Base-by-base conservation (phyloP, 1,139 yeast genomes). In the Suhomyces ambrosiae region DNA sequence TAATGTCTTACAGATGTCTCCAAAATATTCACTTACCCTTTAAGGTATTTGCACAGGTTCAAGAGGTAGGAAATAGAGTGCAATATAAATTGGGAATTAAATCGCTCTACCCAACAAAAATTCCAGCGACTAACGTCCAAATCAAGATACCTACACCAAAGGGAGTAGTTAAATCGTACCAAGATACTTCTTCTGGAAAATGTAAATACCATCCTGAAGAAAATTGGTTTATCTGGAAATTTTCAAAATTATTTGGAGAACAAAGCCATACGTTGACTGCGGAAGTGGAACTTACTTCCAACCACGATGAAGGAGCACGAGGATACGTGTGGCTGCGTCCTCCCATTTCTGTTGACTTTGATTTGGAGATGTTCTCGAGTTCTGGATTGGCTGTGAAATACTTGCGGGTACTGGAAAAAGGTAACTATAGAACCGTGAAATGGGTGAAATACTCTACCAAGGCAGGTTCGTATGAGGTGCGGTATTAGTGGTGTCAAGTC, bases 371-470 rank as follows among this genome's bases (percentile, higher is more conserved):
- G 89, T 85, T 80, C 54, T 82, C 92, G 18, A 71, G 86, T 49
- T 82, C 94, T 9, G 95, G 96, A 0, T 65, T 86, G 34, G 76
- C 79, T 19, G 92, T 90, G 31, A 75, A 86, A 46, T 86, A 77
- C 56, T 69, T 90, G 50, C 80, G 79, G 56, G 83, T 90, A 2
- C 70, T 68, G 23, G 96, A 87, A 53, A 76, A 71, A 51, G 50
- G 76, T 7, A 80, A 79, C 44, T 85, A 86, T 61, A 68, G 76
- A 32, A 82, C 95, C 1, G 80, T 87, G 14, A 90, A 90, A 56
- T 89, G 95, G 95, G 94, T 89, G 30, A 78, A 86, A 51, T 90
- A 90, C 58, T 60, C 76, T 13, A 76, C 90, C 1, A 76, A 73
- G 45, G 81, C 90, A 0, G 96, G 96, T 1, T 77, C 86, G 5